Evolutionary conservation across 768 basidiomycete genomes (phyloP).

Genomic region (Symmetrospora coprosmae): DNA sequence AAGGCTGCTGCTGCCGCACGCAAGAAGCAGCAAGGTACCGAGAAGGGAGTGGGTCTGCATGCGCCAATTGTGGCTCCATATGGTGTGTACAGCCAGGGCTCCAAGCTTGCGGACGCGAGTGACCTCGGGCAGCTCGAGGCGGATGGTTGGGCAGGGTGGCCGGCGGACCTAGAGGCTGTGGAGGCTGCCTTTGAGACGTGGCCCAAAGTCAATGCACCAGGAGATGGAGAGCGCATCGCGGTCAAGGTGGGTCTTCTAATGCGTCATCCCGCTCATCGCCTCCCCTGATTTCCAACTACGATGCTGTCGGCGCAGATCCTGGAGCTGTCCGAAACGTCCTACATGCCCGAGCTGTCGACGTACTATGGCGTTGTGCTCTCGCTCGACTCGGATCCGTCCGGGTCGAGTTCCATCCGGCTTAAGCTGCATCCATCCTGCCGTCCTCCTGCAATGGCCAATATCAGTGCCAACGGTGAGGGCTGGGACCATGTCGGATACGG

Average conservation of each 20-base stretch:
- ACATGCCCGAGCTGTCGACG: slow-evolving; percentile 23
- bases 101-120: not conserved
- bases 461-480: no score
- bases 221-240: slow-evolving; percentile 19
- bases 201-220: not conserved
- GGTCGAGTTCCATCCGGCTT: slow-evolving; percentile 20
- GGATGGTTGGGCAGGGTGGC: slow-evolving; percentile 4
- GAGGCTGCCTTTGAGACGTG: not conserved
- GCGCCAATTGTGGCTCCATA: no score
- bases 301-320: slow-evolving; percentile 18
- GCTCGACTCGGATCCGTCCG: not conserved
- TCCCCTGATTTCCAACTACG: not conserved
- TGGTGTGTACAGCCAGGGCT: no score
- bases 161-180: not conserved
- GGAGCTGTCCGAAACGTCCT: slow-evolving; percentile 27
- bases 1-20: no score
- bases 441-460: no score
- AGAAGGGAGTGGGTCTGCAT: no score
- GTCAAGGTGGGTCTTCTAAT: slow-evolving; percentile 18
- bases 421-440: slow-evolving; percentile 25
- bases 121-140: not conserved
- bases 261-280: not conserved
- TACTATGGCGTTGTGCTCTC: slow-evolving; percentile 26
- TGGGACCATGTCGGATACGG: no score
- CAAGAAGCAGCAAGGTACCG: no score